These are phyloP conservation scores for Suhomyces xylopsoci DNA, from an alignment of 805 yeast species.

Conservation along the genomic window DNA sequence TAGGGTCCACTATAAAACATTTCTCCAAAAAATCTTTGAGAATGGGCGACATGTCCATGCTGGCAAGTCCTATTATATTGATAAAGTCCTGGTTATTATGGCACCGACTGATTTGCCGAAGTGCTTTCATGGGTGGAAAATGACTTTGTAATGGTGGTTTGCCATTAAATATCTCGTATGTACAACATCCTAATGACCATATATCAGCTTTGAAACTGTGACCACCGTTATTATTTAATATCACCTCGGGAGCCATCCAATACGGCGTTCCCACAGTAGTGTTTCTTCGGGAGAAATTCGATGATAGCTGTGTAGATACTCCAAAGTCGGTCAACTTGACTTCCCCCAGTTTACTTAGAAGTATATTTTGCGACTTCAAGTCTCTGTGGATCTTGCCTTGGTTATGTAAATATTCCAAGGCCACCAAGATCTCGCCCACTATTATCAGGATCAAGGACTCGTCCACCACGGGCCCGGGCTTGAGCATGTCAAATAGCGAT, in stretches of 20 bases:
- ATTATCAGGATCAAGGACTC: slow-evolving; percentile 49
- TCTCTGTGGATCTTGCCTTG: slow-evolving; percentile 74
- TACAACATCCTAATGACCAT: slow-evolving; percentile 80
- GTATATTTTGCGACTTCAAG: slow-evolving; percentile 41
- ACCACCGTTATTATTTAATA: slow-evolving; percentile 56
- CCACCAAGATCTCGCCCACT: slow-evolving; percentile 53
- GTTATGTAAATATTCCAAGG: slow-evolving; percentile 62
- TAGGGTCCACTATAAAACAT: slow-evolving; percentile 35
- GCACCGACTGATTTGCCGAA: slow-evolving; percentile 36
- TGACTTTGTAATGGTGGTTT: slow-evolving; percentile 60
- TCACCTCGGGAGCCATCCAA: slow-evolving; percentile 66
- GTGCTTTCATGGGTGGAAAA: slow-evolving; percentile 43
- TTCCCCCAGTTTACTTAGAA: slow-evolving; percentile 35
- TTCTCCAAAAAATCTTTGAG: slow-evolving; percentile 31
- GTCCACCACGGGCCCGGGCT: slow-evolving; percentile 59
- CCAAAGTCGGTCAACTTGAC: slow-evolving; percentile 47
- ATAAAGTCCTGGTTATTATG: slow-evolving; percentile 27
- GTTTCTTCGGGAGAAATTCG: slow-evolving; percentile 41
- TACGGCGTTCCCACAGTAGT: slow-evolving; percentile 57
- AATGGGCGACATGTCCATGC: slow-evolving; percentile 17
- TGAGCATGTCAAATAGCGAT: slow-evolving; percentile 61
- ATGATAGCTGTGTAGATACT: slow-evolving; percentile 41
- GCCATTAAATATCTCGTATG: slow-evolving; percentile 68
- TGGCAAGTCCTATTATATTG: slow-evolving; percentile 23
- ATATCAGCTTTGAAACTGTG: slow-evolving; percentile 61